Evolutionary conservation across 106 monocot species (phyloP), one percentile per base, ranked within the genome.

Genomic region (Dioscorea alata): DNA sequence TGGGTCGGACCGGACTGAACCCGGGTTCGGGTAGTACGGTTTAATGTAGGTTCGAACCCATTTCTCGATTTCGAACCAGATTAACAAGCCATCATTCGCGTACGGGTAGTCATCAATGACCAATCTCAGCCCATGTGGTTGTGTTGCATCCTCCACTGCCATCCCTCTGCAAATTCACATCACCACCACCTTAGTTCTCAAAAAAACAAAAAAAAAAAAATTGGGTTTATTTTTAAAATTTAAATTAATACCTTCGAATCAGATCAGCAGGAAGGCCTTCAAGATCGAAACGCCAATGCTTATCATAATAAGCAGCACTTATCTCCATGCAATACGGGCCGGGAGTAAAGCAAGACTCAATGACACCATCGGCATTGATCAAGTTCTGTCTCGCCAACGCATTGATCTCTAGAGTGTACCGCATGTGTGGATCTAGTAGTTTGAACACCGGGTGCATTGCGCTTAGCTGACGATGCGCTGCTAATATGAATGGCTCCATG

Each of bases 331-430:
- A 78, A 64, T 49, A 66, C 4, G 78, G 68, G 12, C 91, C 91
- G 0, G 94, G 85, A 9, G 88, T 84, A 75, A 91, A 95, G 78
- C 88, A 88, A 8, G 77, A 60, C 79, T 91, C 91, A 50, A 95
- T 91, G 35, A 95, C 88, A 4, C 94, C 94, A 8, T 81, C 91
- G 5, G 81, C 94, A 60, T 79, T 95, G 71, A 95, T 76, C 24
- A 95, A 74, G 69, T 76, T 91, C 79, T 91, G 91, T 63, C 94
- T 23, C 2, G 94, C 94, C 17, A 95, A 58, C 6, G 88, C 91
- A 60, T 95, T 91, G 79, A 95, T 95, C 83, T 91, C 88, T 23
- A 91, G 61, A 18, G 94, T 95, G 79, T 95, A 95, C 49, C 91
- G 67, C 85, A 86, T 86, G 83, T 95, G 94, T 12, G 91, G 90